Base-by-base conservation (phyloP, 768 basidiomycete species). In the Pleurotus tuber-regium region DNA sequence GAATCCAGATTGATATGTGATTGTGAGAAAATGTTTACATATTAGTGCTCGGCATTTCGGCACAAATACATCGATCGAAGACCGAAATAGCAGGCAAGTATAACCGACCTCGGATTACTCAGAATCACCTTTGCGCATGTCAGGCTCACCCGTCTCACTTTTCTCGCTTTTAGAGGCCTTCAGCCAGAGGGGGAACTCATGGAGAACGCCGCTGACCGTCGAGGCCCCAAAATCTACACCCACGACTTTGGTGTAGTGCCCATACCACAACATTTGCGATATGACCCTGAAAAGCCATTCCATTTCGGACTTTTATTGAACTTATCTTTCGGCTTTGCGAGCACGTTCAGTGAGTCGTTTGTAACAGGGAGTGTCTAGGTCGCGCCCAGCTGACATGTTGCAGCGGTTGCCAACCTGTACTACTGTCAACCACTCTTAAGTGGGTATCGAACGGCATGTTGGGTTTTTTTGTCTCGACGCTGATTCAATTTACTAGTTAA, bases 391-490 rank as follows among this genome's bases (percentile, higher is more conserved):
- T 43, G 19, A 44, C 31, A 2, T n/a, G 25, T 35, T 41, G 19
- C 51, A 86, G 85, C 70, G 36, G 83, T 83, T 11, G 78, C 82
- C n/a, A 92, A 92, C 60, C 63, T 92, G 41, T 92, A 92, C 61
- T 93, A 92, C 57, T 87, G 84, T 54, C 88, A 90, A 69, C 90
- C 90, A 0, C 63, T 93, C 58, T 68, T 92, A 11, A 87, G 89
- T 82, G 63, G 56, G 76, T 69, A 26, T 38, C 4, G 7, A 16
- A 28, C 12, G 18, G 43, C 42, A 14, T 58, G 4, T 6, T n/a
- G n/a, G n/a, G n/a, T n/a, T n/a, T n/a, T n/a, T n/a, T 31, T 36
- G 11, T 53, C 23, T 30, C 2, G 11, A 35, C 12, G 26, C 35
- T 48, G 14, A 54, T 26, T 8, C n/a, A 4, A 19, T 11, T 5